Evolutionary conservation across 352 stramenopile species (phyloP).

Genomic region (Globisporangium parvum): DNA sequence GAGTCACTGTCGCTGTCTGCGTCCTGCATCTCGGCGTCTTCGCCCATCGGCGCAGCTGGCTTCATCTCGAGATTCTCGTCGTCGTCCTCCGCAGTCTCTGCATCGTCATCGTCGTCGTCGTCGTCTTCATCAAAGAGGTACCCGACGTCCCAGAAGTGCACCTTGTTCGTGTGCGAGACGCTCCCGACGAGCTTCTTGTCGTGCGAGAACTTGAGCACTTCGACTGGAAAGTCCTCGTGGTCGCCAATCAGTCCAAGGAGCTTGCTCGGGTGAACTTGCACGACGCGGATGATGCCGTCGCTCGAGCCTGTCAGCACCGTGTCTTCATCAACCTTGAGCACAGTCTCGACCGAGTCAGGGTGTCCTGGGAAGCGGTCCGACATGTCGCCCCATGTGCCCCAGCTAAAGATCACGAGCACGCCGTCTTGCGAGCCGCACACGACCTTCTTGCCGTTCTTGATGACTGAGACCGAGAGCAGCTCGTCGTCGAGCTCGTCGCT

Average conservation of each 20-base stretch:
- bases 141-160: slow-evolving; percentile 94
- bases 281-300: slow-evolving; percentile 93
- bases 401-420: slow-evolving; percentile 93
- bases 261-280: slow-evolving; percentile 95
- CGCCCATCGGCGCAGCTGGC: slow-evolving; percentile 12
- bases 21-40: slow-evolving; percentile 81
- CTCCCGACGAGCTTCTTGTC: slow-evolving; percentile 90
- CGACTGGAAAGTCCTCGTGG: slow-evolving; percentile 95
- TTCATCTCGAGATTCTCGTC: slow-evolving; percentile 28
- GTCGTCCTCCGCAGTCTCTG: slow-evolving; percentile 46
- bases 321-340: slow-evolving; percentile 97
- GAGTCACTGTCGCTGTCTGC: slow-evolving; percentile 70
- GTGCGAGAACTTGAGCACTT: slow-evolving; percentile 85
- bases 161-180: slow-evolving; percentile 91
- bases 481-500: slow-evolving; percentile 84
- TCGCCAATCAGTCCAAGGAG: slow-evolving; percentile 94
- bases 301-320: slow-evolving; percentile 95
- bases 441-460: slow-evolving; percentile 91
- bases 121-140: slow-evolving; percentile 90
- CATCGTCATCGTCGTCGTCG: slow-evolving; percentile 64
- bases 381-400: slow-evolving; percentile 94
- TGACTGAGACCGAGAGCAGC: slow-evolving; percentile 61
- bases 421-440: slow-evolving; percentile 94
- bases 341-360: slow-evolving; percentile 91
- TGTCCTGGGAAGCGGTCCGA: slow-evolving; percentile 94